Evolutionary conservation across 1,139 yeast genomes (phyloP), one percentile per base, ranked within the genome.

Genomic region (Groenewaldozyma sp.): DNA sequence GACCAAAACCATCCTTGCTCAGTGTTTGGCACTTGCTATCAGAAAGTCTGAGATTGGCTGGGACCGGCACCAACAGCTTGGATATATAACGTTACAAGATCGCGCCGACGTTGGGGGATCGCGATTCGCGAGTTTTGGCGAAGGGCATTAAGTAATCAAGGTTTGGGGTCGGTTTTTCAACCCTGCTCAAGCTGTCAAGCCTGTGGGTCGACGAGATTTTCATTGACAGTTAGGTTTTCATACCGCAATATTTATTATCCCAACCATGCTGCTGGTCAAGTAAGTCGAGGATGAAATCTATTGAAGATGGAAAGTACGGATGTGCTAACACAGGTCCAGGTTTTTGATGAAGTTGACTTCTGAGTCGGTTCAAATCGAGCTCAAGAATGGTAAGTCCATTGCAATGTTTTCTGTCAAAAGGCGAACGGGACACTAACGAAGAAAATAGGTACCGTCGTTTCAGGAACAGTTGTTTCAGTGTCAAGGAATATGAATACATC

Each of bases 401-500:
- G 17, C 3, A 26, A 7, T 21, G 4, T 6, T 11, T 7, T 16
- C 17, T 17, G 13, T 35, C n/a, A n/a, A n/a, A n/a, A n/a, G n/a
- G n/a, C n/a, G n/a, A n/a, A n/a, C n/a, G n/a, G n/a, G n/a, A n/a
- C n/a, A n/a, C n/a, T n/a, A n/a, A n/a, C 31, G 11, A 27, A 29
- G 36, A 35, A 37, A 35, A 2, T 36, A 59, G 63, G 64, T 11
- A 76, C 87, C 0, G 67, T 78, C 7, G 70, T 80, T 2, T 68
- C 78, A 47, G 88, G 88, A 0, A 74, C 82, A 0, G 64, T 91
- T 31, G 74, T 83, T 34, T 76, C 88, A 4, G 95, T 94, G 33
- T 73, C 94, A 3, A 95, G 96, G 26, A 76, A 83, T 50, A 91
- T 91, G 98, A 91, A 91, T 63, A 78, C 93, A 34, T 78, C 88